Evolutionary conservation across 1,139 yeast genomes (phyloP).

Genomic region (Yamadazyma membranifaciens): DNA sequence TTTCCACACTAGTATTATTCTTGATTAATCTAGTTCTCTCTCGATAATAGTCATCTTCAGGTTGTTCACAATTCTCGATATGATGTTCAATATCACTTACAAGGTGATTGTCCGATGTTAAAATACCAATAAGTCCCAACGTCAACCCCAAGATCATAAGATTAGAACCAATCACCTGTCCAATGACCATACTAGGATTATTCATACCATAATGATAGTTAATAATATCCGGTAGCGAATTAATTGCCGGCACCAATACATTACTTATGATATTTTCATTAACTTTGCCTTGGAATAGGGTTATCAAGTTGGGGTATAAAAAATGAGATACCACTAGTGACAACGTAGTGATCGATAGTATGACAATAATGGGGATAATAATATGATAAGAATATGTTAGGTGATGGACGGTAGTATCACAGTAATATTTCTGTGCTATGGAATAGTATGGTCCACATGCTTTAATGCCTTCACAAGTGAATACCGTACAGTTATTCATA

Average conservation of each 20-base stretch:
- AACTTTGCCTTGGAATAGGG: slow-evolving; percentile 25
- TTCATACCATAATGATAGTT: slow-evolving; percentile 34
- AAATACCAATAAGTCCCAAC: slow-evolving; percentile 30
- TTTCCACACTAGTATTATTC: slow-evolving; percentile 12
- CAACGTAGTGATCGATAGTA: slow-evolving; percentile 14
- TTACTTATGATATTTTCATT: slow-evolving; percentile 34
- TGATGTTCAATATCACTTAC: too few relatives aligned
- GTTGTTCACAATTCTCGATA: neutral
- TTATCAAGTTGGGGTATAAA: slow-evolving; percentile 31
- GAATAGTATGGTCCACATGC: slow-evolving; percentile 1
- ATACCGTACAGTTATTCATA: neutral
- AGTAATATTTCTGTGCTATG: slow-evolving; percentile 1
- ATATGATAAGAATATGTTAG: slow-evolving; percentile 7
- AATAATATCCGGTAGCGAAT: slow-evolving; percentile 41
- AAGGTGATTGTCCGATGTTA: neutral
- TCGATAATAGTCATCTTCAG: too few relatives aligned
- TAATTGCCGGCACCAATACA: slow-evolving; percentile 38
- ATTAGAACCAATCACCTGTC: slow-evolving; percentile 42
- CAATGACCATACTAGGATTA: slow-evolving; percentile 37
- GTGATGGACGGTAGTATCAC: slow-evolving; percentile 1
- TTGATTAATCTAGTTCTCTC: too few relatives aligned
- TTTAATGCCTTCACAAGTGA: slow-evolving; percentile 1
- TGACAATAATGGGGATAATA: slow-evolving; percentile 8
- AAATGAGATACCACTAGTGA: slow-evolving; percentile 39
- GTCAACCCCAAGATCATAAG: slow-evolving; percentile 37